phyloP scores from a whole-genome alignment of 345 rosid species.

The Melastoma malabathricum region DNA sequence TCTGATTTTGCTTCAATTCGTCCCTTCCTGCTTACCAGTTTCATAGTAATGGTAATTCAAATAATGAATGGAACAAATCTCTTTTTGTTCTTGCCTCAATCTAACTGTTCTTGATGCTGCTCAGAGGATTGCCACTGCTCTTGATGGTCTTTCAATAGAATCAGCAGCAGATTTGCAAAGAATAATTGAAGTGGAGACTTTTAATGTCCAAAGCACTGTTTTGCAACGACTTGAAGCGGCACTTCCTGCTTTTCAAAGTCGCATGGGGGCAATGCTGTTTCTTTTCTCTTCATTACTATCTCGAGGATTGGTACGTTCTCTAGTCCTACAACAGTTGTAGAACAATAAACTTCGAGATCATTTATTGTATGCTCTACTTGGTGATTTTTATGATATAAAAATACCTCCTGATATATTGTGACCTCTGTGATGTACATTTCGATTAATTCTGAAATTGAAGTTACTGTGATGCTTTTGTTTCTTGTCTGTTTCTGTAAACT shows the following conservation, averaged over 20 bases:
- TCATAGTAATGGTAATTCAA: too few relatives aligned
- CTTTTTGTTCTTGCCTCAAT: too few relatives aligned
- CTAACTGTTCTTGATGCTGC: not conserved
- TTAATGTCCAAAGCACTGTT: constrained; percentile 35
- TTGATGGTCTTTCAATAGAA: constrained; percentile 59
- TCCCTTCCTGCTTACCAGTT: too few relatives aligned
- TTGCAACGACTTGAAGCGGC: constrained; percentile 39
- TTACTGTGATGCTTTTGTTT: too few relatives aligned
- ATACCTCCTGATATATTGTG: too few relatives aligned
- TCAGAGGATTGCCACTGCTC: constrained; percentile 43
- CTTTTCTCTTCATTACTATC: constrained; percentile 92
- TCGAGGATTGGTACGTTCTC: constrained; percentile 82
- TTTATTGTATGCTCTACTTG: too few relatives aligned
- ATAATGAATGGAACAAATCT: too few relatives aligned
- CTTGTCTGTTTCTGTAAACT: not conserved
- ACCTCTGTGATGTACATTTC: too few relatives aligned
- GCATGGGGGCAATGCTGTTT: constrained; percentile 90
- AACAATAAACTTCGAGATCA: not conserved
- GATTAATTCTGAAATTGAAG: too few relatives aligned
- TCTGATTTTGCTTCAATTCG: not conserved
- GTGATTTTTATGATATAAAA: too few relatives aligned
- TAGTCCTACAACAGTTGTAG: not conserved
- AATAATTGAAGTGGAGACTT: constrained; percentile 51
- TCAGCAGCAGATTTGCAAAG: constrained; percentile 73
- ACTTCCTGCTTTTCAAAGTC: constrained; percentile 71